Base-by-base conservation (phyloP, 495 filamentous ascomycete species). In the Aspergillus sclerotiicarbonarius region DNA sequence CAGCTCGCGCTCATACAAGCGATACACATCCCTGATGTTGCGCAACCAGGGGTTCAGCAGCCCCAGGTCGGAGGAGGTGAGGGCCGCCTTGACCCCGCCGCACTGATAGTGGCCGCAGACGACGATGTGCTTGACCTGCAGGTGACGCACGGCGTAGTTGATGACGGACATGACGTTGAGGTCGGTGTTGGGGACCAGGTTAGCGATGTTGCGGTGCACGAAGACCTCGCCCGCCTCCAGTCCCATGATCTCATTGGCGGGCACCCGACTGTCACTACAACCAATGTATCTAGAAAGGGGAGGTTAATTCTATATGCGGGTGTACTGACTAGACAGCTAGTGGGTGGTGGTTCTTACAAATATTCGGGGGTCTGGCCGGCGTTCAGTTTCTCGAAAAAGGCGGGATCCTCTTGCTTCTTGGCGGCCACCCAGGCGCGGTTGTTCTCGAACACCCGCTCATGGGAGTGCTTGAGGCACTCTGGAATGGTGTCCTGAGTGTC, bases 171-270 rank as follows among this genome's bases (percentile, higher is more conserved):
- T 78, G 48, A 84, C 80, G 71, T 80, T 87, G 65, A 93, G 79
- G 71, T 96, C 91, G 67, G 82, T 82, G 30, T 87, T 78, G 39
- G 83, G 83, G 51, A 96, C 76, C 66, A 92, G 80, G 74, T 96
- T 96, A 68, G 91, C 91, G 71, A 96, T 92, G 80, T 95, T 95
- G 72, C 91, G 90, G 78, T 94, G 91, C 41, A 90, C 86, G 68
- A 96, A 96, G 57, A 94, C 86, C 62, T 96, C 90, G 62, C 91
- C 91, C 3, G 91, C 90, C 59, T 91, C 80, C 37, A 91, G 81
- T 61, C 87, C 85, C 47, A 91, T 82, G 66, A 96, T 80, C 44
- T 88, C 90, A 25, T 90, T 94, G 67, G 92, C 91, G 10, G 91
- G 91, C 60, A 87, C 83, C 52, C 91, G 88, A 52, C 84, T 87